A percentile compares a stretch with the other conserved stretches of the same genome.
phyloP scores from a whole-genome alignment of 345 rosid genomes.

The Rhodomyrtus tomentosa region DNA sequence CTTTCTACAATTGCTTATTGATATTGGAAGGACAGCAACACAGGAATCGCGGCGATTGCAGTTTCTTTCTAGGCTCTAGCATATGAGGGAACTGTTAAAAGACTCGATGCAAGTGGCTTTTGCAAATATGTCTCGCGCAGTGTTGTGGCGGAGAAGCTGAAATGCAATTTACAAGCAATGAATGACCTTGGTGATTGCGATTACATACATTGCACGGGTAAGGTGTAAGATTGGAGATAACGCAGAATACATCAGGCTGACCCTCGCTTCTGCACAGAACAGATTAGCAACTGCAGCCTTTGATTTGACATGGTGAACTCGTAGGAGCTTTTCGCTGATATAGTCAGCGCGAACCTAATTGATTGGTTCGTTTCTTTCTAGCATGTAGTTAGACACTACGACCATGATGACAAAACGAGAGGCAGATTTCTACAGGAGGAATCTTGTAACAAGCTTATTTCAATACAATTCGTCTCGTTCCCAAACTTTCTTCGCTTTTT shows the following conservation, averaged over 20 bases:
- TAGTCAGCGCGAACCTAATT: not conserved
- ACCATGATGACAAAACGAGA: too few species aligned
- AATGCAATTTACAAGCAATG: not conserved
- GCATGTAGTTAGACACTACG: not conserved
- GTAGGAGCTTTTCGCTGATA: not conserved
- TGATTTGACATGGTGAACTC: not conserved
- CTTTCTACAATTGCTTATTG: not conserved
- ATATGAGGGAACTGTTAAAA: not conserved
- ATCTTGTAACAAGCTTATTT: too few species aligned
- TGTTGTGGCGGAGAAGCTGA: not conserved
- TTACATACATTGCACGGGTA: not conserved
- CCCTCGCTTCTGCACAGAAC: not conserved
- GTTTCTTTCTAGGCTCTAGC: not conserved
- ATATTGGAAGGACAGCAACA: not conserved
- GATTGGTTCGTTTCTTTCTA: not conserved
- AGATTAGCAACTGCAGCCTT: not conserved
- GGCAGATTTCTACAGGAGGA: too few species aligned
- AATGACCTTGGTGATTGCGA: not conserved
- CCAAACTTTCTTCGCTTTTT: too few species aligned
- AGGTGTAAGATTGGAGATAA: not conserved
- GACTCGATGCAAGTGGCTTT: not conserved
- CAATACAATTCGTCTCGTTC: too few species aligned
- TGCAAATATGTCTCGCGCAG: not conserved
- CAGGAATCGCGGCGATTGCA: not conserved
- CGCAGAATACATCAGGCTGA: not conserved